Base-by-base conservation (phyloP, 192 early-diverging fungal species). In the Helicostylum pulchrum region DNA sequence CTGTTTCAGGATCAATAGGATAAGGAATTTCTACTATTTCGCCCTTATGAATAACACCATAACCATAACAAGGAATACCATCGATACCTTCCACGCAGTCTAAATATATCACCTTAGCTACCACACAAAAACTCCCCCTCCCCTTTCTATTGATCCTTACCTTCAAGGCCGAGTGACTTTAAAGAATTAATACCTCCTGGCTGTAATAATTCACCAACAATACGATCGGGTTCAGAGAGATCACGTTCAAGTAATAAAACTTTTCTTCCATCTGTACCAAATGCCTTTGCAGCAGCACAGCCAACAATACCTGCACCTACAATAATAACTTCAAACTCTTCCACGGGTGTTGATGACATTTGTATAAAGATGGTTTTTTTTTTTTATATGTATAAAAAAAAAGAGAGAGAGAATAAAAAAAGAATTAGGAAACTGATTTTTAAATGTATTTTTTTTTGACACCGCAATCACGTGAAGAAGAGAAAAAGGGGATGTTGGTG, bases 151-250 rank as follows among this genome's bases (percentile, higher is more conserved):
- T 62, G 23, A 10, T 15, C 51, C 5, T 53, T 82, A 82, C 82
- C 78, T 62, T 77, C 79, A 7, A 99, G 74, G 7, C 93, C 94
- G 7, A 99, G 78, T 50, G 78, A 61, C 51, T 84, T 74, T 31
- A 99, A 77, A 19, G 94, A 92, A 65, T 87, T 82, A 54, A 92
- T 83, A 55, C 97, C 97, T 8, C 94, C 90, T 14, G 97, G 97
- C 75, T 99, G 97, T 74, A 99, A 79, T 32, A 97, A 77, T 74
- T 99, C 97, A 31, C 97, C 97, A 20, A 99, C 97, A 64, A 99
- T 97, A 47, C 97, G 90, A 77, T 99, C 94, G 2, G 97, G 97
- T 72, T 97, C 92, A 62, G 53, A 80, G 84, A 94, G 85, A 73
- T 93, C 95, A 64, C 95, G 81, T 70, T 99, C 97, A 62, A 89